Conservation (phyloP, 331 rosid species). For the Malus hybrid region DNA sequence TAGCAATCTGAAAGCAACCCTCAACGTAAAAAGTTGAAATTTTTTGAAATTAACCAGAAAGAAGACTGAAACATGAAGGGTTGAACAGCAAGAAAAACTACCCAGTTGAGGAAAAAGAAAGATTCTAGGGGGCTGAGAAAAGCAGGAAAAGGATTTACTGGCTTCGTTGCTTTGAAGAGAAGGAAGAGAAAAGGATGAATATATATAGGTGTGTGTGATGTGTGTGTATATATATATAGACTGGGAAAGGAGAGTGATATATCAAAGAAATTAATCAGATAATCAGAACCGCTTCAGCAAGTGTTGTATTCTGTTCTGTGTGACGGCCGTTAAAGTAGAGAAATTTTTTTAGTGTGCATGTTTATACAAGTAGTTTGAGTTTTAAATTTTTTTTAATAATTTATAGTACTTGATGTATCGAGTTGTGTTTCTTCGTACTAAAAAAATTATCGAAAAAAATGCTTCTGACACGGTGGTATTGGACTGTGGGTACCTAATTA, state of each 20-base stretch:
- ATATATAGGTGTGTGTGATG: background rate
- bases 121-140: slow-evolving; percentile 30
- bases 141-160: slow-evolving; percentile 24
- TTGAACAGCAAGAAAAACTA: slow-evolving; percentile 23
- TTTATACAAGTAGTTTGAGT: too few species aligned
- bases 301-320: background rate
- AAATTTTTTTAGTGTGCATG: too few species aligned
- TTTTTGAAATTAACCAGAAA: background rate
- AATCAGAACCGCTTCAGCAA: background rate
- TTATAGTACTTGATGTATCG: fast-evolving
- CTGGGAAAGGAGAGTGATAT: slow-evolving; percentile 2
- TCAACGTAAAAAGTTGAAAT: background rate
- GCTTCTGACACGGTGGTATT: background rate
- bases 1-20: background rate
- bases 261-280: slow-evolving; percentile 14
- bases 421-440: fast-evolving
- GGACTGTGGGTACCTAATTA: slow-evolving; percentile 7
- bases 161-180: slow-evolving; percentile 57
- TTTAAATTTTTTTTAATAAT: too few species aligned
- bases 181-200: slow-evolving; percentile 33
- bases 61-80: slow-evolving; percentile 12
- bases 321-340: background rate
- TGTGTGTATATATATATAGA: background rate
- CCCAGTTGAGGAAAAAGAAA: slow-evolving; percentile 35
- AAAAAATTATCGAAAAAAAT: fast-evolving